Evolutionary conservation across 2,329 filamentous ascomycete species (phyloP).

Genomic region (Aspergillus ustus): DNA sequence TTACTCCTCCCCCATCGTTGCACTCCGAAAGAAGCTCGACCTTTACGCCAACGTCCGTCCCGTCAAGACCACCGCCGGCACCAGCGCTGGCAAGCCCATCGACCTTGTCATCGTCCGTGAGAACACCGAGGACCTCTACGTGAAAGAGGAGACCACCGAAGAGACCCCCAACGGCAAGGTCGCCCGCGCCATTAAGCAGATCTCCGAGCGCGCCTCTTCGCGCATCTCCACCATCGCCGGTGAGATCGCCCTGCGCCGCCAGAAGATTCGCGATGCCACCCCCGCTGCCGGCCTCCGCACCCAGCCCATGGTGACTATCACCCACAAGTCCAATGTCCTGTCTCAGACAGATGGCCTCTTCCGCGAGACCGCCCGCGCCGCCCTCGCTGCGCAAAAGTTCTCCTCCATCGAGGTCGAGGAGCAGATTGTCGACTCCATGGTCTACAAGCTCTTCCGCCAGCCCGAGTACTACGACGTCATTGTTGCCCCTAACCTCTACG

Average conservation of each 20-base stretch:
- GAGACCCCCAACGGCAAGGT: conserved; percentile 76
- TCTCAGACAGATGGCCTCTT: conserved; percentile 97
- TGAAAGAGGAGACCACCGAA: conserved; percentile 91
- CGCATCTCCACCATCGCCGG: conserved; percentile 93
- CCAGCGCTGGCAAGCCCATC: conserved; percentile 62
- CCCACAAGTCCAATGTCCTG: conserved; percentile 97
- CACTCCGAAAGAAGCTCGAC: conserved; percentile 90
- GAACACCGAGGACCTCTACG: conserved; percentile 98
- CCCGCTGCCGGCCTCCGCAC: conserved; percentile 60
- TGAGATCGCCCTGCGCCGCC: conserved; percentile 86
- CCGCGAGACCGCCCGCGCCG: conserved; percentile 75
- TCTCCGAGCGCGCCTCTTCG: conserved; percentile 80
- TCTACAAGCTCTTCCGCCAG: conserved; percentile 98
- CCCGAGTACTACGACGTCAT: conserved; percentile 96
- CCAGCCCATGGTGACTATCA: conserved; percentile 84
- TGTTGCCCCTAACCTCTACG: conserved; percentile 95
- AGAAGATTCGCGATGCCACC: conserved; percentile 70
- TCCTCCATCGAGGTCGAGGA: conserved; percentile 75
- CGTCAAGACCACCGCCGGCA: conserved; percentile 76
- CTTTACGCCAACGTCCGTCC: conserved; percentile 97
- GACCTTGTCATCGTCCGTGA: conserved; percentile 98
- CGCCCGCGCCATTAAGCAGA: conserved; percentile 97
- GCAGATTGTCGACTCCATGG: conserved; percentile 99
- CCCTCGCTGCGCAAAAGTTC: conserved; percentile 71
- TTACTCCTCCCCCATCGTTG: conserved; percentile 96